Percentiles rank a stretch among this genome's conserved stretches.
Evolutionary conservation across 345 rosid genomes (phyloP).

Genomic region (Eucalyptus tenuipes): DNA sequence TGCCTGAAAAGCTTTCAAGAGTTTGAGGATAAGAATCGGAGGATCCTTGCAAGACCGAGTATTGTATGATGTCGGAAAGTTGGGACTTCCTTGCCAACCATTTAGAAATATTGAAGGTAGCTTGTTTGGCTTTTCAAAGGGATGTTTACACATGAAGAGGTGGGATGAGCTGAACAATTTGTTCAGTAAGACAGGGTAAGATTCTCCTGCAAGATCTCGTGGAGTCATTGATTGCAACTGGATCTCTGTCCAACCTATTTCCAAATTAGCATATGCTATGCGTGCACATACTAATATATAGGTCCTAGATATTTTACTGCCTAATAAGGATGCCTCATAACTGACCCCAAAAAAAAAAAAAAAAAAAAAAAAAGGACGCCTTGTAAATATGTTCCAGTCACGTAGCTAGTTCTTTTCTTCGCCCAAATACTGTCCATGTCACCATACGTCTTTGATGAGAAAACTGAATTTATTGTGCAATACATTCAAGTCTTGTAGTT

Average conservation of each 20-base stretch:
- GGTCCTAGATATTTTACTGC: neutral
- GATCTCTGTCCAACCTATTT: neutral
- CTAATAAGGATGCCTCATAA: neutral
- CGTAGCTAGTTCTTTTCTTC: neutral
- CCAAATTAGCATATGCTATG: neutral
- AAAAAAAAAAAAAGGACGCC: neutral
- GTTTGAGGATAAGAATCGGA: constrained; percentile 82
- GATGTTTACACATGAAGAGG: constrained; percentile 82
- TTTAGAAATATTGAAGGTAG: constrained; percentile 48
- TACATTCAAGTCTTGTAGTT: neutral
- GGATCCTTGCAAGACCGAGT: constrained; percentile 98
- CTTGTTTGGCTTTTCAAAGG: constrained; percentile 84
- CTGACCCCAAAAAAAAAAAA: no score
- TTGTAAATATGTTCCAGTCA: neutral
- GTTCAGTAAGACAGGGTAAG: constrained; percentile 52
- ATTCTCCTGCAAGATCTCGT: neutral
- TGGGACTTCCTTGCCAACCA: constrained; percentile 59
- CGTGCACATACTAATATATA: accelerated
- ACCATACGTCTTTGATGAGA: neutral
- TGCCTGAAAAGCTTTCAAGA: constrained; percentile 45
- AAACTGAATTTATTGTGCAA: neutral
- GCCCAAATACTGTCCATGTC: neutral
- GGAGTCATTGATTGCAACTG: neutral
- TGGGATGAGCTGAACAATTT: constrained; percentile 83
- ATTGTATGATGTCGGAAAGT: constrained; percentile 50